Evolutionary conservation across 345 rosid genomes (phyloP).

Genomic region (Jatropha curcas): DNA sequence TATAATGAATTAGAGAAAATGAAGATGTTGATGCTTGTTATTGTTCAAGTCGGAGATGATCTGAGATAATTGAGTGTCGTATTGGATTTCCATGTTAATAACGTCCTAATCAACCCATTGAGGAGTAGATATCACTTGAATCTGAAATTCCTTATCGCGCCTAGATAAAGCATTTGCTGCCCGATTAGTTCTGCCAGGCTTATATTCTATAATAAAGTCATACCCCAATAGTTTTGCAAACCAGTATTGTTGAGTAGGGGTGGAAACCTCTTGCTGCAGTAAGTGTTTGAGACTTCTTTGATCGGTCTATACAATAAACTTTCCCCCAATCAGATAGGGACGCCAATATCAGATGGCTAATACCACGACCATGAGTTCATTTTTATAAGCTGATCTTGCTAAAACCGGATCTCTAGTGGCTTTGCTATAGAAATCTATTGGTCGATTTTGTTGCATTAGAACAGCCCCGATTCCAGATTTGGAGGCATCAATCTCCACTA

Average conservation of each 20-base stretch:
- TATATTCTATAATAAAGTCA: background rate
- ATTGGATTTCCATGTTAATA: background rate
- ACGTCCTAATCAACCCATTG: background rate
- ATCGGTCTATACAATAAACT: background rate
- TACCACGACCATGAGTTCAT: background rate
- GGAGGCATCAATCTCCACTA: no score
- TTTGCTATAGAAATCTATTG: background rate
- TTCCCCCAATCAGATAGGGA: background rate
- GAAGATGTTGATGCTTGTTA: background rate
- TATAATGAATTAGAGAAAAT: background rate
- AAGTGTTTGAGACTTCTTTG: background rate
- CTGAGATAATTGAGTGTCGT: background rate
- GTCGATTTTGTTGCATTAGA: background rate
- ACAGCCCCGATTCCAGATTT: background rate
- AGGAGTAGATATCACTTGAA: background rate
- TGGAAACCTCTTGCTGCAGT: background rate
- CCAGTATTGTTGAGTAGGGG: background rate
- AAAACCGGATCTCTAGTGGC: background rate
- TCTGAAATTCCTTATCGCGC: background rate
- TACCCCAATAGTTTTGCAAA: background rate
- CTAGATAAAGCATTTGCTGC: background rate
- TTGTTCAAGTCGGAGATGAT: background rate
- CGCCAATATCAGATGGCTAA: background rate
- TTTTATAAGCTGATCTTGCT: background rate
- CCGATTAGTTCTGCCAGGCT: background rate